Evolutionary conservation across 2,329 filamentous ascomycete genomes (phyloP), one percentile per base, ranked within the genome.

Genomic region (Pseudogymnoascus sp.): DNA sequence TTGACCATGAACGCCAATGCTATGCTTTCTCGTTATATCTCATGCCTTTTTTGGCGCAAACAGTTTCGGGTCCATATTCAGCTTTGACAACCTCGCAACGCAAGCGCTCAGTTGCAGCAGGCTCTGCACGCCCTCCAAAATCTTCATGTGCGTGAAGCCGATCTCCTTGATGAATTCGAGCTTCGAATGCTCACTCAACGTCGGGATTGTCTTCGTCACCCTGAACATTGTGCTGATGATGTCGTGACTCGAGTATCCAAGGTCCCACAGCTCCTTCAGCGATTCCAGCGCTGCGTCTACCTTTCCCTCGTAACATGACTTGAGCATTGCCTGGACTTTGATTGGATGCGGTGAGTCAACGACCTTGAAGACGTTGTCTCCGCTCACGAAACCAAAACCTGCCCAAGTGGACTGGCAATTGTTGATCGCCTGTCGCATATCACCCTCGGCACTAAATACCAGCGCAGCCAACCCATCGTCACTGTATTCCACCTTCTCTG

Each of bases 201-300:
- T 91, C 1, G 90, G 89, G 64, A 97, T 92, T 1, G 92, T 95
- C 80, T 97, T 99, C 52, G 94, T 97, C 64, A 99, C 94, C 71
- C 88, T 87, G 81, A 99, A 97, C 94, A 99, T 99, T 65, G 93
- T 99, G 77, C 89, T 95, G 75, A 99, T 95, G 69, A 99, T 96
- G 74, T 99, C 94, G 77, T 99, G 93, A 69, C 91, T 95, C n/a
- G 91, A 96, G 77, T 99, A 99, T 12, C 94, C 94, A 64, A 97
- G 78, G 64, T 88, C 86, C 93, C 94, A 99, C 42, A 99, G 80
- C 77, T 97, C 94, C 68, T 91, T 89, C 66, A 99, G 77, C 3
- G 83, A 86, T 68, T 96, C 91, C 63, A 99, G 78, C 1, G 94
- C 94, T 63, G 86, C 86, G 74, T 97, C 92, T 21, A 99, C 83